Percentiles rank a stretch among this genome's conserved stretches.
Evolutionary conservation across 176 grass and related monocot genomes (phyloP).

Genomic region (Bothriochloa decipiens): DNA sequence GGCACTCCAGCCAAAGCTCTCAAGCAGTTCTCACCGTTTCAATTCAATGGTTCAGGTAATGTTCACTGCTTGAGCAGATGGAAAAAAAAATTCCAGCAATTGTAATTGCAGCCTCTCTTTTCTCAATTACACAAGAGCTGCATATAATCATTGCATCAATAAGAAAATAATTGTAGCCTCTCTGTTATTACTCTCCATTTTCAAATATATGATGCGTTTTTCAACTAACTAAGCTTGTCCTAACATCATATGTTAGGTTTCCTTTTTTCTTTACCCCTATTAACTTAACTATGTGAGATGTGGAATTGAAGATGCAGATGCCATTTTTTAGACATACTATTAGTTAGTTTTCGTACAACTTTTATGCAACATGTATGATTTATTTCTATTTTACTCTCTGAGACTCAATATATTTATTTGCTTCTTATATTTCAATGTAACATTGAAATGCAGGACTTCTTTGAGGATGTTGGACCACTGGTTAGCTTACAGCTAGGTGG

Average conservation of each 20-base stretch:
- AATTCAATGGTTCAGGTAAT: conserved; percentile 97
- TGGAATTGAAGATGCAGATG: conserved; percentile 5
- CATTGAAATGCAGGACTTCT: conserved; percentile 78
- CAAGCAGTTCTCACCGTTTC: conserved; percentile 87
- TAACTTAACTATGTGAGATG: not conserved
- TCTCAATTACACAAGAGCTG: not conserved
- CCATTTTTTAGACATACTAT: not conserved
- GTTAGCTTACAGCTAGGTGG: conserved; percentile 77
- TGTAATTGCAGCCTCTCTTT: not conserved
- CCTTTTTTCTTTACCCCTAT: not conserved
- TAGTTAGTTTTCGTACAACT: not conserved
- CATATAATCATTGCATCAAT: not conserved
- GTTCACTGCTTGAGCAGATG: conserved; percentile 19
- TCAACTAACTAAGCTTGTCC: not conserved
- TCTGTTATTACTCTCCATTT: not conserved
- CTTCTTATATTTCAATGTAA: not conserved
- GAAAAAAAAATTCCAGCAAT: conserved; percentile 19
- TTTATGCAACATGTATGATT: not conserved
- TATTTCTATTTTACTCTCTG: not conserved
- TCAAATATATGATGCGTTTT: not conserved
- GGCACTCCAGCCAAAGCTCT: conserved; percentile 77
- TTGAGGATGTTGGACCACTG: conserved; percentile 91
- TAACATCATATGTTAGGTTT: no score
- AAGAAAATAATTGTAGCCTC: not conserved
- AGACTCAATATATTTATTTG: not conserved